Evolutionary conservation across 768 basidiomycete species (phyloP).

Genomic region (Xanthoconium purpureum): DNA sequence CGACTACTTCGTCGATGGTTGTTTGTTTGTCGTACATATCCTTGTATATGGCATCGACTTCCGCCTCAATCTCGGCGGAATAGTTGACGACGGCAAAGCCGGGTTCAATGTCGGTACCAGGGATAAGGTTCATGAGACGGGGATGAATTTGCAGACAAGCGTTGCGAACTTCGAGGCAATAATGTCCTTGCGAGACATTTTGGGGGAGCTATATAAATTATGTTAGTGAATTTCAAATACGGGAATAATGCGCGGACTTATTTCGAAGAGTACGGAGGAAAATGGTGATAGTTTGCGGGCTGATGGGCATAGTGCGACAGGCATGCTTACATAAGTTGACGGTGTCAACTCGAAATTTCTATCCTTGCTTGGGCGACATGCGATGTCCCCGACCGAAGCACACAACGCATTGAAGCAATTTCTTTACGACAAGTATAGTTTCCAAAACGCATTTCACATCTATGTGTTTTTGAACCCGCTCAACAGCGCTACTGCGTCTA

Average conservation of each 20-base stretch:
- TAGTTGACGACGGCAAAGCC: slow-evolving; percentile 89
- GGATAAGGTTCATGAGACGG: too few species aligned
- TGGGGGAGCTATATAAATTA: slow-evolving; percentile 49
- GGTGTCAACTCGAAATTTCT: too few species aligned
- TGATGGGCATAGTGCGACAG: slow-evolving; percentile 87
- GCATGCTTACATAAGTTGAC: too few species aligned
- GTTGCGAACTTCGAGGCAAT: slow-evolving; percentile 89
- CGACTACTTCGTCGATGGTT: too few species aligned
- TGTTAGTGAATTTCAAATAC: slow-evolving; percentile 2
- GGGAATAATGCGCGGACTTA: slow-evolving; percentile 47
- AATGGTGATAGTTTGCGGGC: slow-evolving; percentile 84
- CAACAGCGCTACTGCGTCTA: slow-evolving; percentile 38
- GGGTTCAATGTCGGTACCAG: slow-evolving; percentile 49
- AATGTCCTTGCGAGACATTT: slow-evolving; percentile 36
- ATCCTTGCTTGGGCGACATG: too few species aligned
- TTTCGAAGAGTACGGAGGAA: slow-evolving; percentile 87
- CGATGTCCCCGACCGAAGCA: slow-evolving; percentile 44
- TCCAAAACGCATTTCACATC: slow-evolving; percentile 39
- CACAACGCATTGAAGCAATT: slow-evolving; percentile 45
- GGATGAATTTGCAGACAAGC: slow-evolving; percentile 93
- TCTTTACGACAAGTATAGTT: slow-evolving; percentile 42
- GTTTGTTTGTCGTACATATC: too few species aligned
- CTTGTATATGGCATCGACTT: slow-evolving; percentile 86
- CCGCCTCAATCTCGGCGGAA: slow-evolving; percentile 82
- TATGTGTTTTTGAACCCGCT: slow-evolving; percentile 43